Evolutionary conservation across 768 basidiomycete species (phyloP), one percentile per base, ranked within the genome.

Genomic region (Boletus coccyginus): DNA sequence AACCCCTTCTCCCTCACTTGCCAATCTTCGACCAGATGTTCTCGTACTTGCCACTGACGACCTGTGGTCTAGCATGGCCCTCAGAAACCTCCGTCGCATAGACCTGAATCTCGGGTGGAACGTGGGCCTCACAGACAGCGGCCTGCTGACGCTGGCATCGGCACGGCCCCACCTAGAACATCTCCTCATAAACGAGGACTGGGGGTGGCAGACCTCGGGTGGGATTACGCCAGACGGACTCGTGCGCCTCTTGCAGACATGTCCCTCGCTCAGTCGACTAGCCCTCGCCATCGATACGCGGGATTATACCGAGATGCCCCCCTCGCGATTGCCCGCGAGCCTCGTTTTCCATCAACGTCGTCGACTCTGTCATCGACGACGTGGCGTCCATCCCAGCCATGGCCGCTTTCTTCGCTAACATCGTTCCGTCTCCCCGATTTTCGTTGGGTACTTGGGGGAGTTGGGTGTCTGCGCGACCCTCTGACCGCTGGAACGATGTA

Each of bases 261-360:
- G 54, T 36, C 42, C n/a, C 6, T 36, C 33, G 27, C 19, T 45
- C 5, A 13, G 19, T 7, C 29, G 16, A 1, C 3, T 62, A 8
- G 43, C 49, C 27, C 36, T 62, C 19, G 59, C 53, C 17, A n/a
- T 61, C 27, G 62, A 63, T 24, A 58, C 58, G 17, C 57, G 58
- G 0, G 52, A 40, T 1, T 60, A 53, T 38, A 31, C 38, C 6
- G 42, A 27, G 1, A 11, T 50, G 2, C 53, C 57, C 10, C 29
- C 36, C 6, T 5, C 0, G n/a, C 16, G 24, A 3, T 19, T 8
- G 29, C 16, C 29, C 6, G 19, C 9, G 6, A 24, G 16, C 31
- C 33, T 14, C 36, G 24, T 21, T 53, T 16, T 12, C 7, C 21
- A 29, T 53, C 27, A 31, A 56, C 24, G 39, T 53, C 17, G 38